Evolutionary conservation across 306 rosid species (phyloP).

Genomic region (Prunus mongolica): DNA sequence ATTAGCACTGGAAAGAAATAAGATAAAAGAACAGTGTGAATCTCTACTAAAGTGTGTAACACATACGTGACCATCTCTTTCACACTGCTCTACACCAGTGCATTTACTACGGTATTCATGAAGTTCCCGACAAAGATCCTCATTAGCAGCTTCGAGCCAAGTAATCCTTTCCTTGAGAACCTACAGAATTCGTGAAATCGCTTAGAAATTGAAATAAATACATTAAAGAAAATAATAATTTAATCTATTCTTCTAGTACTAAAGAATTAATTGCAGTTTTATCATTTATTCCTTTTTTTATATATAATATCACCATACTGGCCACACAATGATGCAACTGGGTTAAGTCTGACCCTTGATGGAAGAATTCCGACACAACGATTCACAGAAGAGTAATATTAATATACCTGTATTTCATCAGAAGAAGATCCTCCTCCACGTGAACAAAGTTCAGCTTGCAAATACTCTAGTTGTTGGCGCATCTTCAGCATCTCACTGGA

Average conservation of each 20-base stretch:
- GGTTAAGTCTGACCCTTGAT: not conserved
- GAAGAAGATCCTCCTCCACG: constrained; percentile 84
- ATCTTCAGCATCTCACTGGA: constrained; percentile 96
- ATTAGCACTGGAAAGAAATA: not conserved
- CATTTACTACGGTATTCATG: constrained; percentile 85
- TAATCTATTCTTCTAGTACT: not conserved
- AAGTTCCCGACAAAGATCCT: constrained; percentile 96
- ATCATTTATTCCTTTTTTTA: not conserved
- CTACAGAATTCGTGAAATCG: constrained; percentile 31
- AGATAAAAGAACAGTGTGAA: constrained; percentile 1
- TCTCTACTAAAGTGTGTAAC: constrained; percentile 23
- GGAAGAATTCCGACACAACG: constrained; percentile 1
- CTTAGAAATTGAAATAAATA: not conserved
- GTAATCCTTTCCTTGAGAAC: constrained; percentile 93
- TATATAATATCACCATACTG: not conserved
- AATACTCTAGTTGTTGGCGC: constrained; percentile 91
- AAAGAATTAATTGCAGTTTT: not conserved
- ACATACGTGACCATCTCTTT: constrained; percentile 70
- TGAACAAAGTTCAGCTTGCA: constrained; percentile 98
- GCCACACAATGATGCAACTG: constrained; percentile 5
- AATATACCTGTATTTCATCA: constrained; percentile 84
- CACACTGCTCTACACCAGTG: constrained; percentile 52
- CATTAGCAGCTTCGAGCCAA: constrained; percentile 98
- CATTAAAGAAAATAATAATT: not conserved
- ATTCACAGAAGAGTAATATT: constrained; percentile 20